Evolutionary conservation across 2,329 filamentous ascomycete species (phyloP), one percentile per base, ranked within the genome.

Genomic region (Ascochyta fabae): DNA sequence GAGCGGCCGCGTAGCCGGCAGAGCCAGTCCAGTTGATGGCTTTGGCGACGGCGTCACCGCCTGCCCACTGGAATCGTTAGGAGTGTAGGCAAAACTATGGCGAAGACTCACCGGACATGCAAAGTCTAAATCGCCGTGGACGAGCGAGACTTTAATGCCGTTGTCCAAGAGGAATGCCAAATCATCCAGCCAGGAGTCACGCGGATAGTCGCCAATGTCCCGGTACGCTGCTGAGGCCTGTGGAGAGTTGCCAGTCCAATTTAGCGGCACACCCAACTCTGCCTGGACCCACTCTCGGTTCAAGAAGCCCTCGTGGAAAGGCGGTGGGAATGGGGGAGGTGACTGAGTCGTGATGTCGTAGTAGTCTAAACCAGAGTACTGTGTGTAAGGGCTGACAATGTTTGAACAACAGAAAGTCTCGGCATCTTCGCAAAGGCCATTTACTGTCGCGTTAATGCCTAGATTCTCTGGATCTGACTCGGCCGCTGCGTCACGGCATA

Each of bases 201-300:
- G 72, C 3, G 79, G 74, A 2, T 77, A 69, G 56, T 80, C 79
- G 61, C 83, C 80, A 15, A 60, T 66, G 22, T 44, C 38, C 24
- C 60, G 58, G n/a, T 66, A 66, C n/a, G 61, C 61, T 33, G 54
- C 48, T 1, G 56, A 65, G 9, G 61, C 60, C 38, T 66, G 56
- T 1, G 62, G 61, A 3, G 63, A 62, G 42, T 29, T 54, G 12
- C 51, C 51, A 2, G 51, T 54, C 51, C 62, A 65, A 68, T 87
- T 86, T n/a, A 86, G 68, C 0, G 83, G 83, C 0, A 84, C 82
- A 6, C 86, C 86, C 1, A 88, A 77, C 0, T 83, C 84, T 1
- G 70, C 68, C 61, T 86, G 84, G 0, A 86, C 81, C 67, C 80
- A 80, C 9, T 77, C 72, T 58, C 83, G 79, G 66, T 82, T 84